Conservation (phyloP, 371 early-diverging fungal genomes). For the Syncephalastrum racemosum region DNA sequence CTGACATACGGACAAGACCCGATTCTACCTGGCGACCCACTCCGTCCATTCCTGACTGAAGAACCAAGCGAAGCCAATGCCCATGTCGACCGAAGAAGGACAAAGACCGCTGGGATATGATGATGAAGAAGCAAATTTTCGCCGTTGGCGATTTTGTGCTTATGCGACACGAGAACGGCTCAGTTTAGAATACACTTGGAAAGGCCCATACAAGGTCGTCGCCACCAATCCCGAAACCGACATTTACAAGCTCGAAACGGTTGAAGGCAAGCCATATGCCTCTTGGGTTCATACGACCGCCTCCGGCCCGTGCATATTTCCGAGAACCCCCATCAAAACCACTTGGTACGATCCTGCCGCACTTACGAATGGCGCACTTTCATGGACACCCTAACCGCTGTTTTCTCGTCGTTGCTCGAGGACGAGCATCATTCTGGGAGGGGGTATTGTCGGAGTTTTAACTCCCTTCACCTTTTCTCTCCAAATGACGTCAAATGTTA, state of each 20-base stretch:
- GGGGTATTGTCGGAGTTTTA: no score
- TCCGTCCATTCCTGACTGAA: no score
- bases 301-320: slow-evolving; percentile 2
- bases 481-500: no score
- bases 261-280: slow-evolving; percentile 4
- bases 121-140: slow-evolving; percentile 7
- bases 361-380: no score
- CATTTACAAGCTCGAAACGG: slow-evolving; percentile 9
- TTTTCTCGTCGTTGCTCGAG: no score
- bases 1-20: slow-evolving; percentile 3
- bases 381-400: no score
- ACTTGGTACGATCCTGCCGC: slow-evolving; percentile 12
- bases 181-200: slow-evolving; percentile 14
- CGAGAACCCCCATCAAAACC: neutral
- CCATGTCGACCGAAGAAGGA: no score
- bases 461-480: no score
- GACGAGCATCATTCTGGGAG: no score
- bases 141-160: slow-evolving; percentile 15
- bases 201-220: slow-evolving; percentile 14
- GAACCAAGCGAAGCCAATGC: no score
- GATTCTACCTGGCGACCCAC: slow-evolving; percentile 1
- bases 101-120: no score
- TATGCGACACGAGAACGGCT: slow-evolving; percentile 8
- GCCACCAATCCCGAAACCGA: slow-evolving; percentile 6
- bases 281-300: slow-evolving; percentile 16